Conservation (phyloP, 129 eudicot species). For the Tanacetum coccineum region DNA sequence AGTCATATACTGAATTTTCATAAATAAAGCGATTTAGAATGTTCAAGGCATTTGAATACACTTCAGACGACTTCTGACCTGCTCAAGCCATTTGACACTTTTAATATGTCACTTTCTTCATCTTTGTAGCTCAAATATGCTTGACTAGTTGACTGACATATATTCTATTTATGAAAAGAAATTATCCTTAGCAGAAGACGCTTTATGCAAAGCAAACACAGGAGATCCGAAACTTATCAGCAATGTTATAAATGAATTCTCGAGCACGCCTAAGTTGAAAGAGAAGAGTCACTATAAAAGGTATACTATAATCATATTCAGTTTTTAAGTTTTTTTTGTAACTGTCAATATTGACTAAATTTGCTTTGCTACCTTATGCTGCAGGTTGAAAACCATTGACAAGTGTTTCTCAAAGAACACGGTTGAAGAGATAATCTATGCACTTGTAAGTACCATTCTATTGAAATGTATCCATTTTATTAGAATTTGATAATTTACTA, state of each 20-base stretch:
- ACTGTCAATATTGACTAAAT: no score
- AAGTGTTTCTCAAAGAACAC: constrained; percentile 73
- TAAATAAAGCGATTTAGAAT: no score
- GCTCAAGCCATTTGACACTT: not conserved
- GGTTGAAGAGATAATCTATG: constrained; percentile 68
- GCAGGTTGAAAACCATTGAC: constrained; percentile 65
- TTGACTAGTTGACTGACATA: constrained; percentile 1
- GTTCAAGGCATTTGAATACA: not conserved
- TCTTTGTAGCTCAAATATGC: not conserved
- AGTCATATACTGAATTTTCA: no score
- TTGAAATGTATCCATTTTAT: not conserved
- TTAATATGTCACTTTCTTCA: not conserved
- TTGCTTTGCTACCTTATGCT: not conserved
- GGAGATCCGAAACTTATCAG: constrained; percentile 42
- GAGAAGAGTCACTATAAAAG: constrained; percentile 52
- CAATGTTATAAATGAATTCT: constrained; percentile 43
- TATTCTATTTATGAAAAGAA: constrained; percentile 41
- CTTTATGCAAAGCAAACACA: constrained; percentile 44
- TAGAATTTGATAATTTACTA: not conserved
- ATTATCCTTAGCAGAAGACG: constrained; percentile 53
- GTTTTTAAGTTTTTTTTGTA: not conserved
- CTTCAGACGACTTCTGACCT: no score
- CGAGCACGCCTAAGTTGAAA: constrained; percentile 59
- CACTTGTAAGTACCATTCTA: constrained; percentile 53
- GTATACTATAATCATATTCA: constrained; percentile 33